Percentiles rank a stretch among this genome's conserved stretches.
Evolutionary conservation across 371 early-diverging fungal species (phyloP).

Genomic region (Coemansia sp.): DNA sequence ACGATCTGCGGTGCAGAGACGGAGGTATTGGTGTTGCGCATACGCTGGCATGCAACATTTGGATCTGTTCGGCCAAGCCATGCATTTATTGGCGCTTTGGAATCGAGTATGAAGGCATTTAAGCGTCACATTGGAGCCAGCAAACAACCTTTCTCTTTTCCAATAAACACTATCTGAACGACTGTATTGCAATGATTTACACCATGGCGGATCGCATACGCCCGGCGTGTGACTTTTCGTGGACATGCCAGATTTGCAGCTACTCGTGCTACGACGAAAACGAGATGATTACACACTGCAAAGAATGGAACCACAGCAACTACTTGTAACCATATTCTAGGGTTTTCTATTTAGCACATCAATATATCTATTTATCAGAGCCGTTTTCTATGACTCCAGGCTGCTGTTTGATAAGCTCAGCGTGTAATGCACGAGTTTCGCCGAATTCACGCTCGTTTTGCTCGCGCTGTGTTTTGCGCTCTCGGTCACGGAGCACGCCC

Average conservation of each 20-base stretch:
- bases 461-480: constrained; percentile 49
- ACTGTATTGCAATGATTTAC: too few species aligned
- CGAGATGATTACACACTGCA: constrained; percentile 8
- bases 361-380: neutral
- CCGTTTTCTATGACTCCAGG: constrained; percentile 14
- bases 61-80: neutral
- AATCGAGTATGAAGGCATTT: neutral
- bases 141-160: neutral
- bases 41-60: neutral
- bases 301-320: neutral
- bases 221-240: constrained; percentile 9
- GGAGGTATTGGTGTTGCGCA: neutral
- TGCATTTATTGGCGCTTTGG: neutral
- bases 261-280: neutral
- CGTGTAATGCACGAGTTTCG: constrained; percentile 49
- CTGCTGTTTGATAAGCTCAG: constrained; percentile 38
- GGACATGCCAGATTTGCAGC: neutral
- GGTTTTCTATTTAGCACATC: neutral
- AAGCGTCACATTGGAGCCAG: neutral
- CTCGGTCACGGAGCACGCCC: constrained; percentile 52
- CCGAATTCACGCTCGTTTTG: constrained; percentile 47
- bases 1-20: neutral
- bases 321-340: neutral
- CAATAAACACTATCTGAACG: neutral
- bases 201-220: neutral